A percentile compares a stretch with the other conserved stretches of the same genome.
Conservation (phyloP, 805 yeast genomes). For the Zygoascus tannicola region DNA sequence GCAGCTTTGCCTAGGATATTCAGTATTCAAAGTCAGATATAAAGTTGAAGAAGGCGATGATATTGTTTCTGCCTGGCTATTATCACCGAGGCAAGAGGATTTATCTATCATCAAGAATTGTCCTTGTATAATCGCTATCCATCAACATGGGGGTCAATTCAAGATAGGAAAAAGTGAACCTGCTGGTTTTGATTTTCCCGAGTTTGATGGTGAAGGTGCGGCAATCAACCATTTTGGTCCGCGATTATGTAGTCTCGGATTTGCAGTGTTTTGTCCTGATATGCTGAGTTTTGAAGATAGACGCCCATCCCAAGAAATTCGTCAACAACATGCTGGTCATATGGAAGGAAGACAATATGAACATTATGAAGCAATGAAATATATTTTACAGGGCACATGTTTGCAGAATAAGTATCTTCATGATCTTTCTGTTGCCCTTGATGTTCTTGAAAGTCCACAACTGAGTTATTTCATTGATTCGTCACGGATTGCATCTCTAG, state of each 20-base stretch:
- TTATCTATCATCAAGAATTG: background rate
- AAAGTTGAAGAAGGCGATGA: background rate
- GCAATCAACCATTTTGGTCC: conserved; percentile 2
- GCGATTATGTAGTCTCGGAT: background rate
- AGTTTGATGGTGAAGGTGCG: background rate
- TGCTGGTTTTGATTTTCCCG: background rate
- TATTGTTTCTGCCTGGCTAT: background rate
- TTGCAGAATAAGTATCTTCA: conserved; percentile 3
- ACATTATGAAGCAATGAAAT: background rate
- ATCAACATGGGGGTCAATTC: conserved; percentile 3
- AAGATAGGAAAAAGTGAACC: conserved; percentile 4
- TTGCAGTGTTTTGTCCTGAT: conserved; percentile 3
- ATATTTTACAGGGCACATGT: background rate
- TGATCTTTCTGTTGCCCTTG: conserved; percentile 1
- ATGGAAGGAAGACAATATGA: conserved; percentile 1
- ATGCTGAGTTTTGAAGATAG: conserved; percentile 2
- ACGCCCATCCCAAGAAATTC: background rate
- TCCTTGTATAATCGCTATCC: background rate
- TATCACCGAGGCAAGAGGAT: background rate
- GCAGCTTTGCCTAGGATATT: background rate
- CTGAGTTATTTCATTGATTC: background rate
- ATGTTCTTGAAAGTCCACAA: background rate
- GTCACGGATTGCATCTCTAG: background rate
- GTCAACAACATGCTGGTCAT: conserved; percentile 1
- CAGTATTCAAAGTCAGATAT: background rate